Evolutionary conservation across 1,284 basidiomycete species (phyloP), one percentile per base, ranked within the genome.

Genomic region (Marasmius fiardii): DNA sequence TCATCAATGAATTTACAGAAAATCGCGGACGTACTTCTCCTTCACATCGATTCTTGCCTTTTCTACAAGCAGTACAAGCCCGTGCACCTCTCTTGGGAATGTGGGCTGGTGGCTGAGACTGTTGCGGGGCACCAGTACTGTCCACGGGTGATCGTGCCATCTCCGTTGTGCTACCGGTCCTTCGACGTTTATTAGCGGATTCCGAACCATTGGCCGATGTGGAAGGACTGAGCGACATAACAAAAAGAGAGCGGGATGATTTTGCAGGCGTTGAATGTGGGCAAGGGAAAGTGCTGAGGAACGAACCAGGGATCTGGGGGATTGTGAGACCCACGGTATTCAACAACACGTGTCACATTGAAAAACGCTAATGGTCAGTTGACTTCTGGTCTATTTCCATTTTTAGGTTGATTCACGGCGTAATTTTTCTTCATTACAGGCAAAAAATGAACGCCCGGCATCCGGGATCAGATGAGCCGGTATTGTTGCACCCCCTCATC

Each of bases 31-130:
- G 60, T 65, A 88, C 88, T 80, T 93, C 91, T 69, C 89, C 90
- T 77, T 95, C 93, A 68, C 93, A 95, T 67, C 93, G 80, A 75
- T 95, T 95, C 79, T 95, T 95, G 53, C 93, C 92, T 73, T 89
- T 91, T 65, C 92, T 85, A 72, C 92, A 90, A 64, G 85, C 83
- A 31, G 89, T 90, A 71, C 88, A 91, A 57, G 89, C 88, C 62
- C 87, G 77, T 57, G 88, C 86, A 24, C 88, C 89, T 67, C 88
- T 79, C 78, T 91, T 91, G 44, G 88, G 88, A 62, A 90, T 88
- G 69, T 89, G 85, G 28, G 74, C 68, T 21, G 66, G 53, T 44
- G 65, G 44, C 54, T 67, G 63, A 44, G 65, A 61, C 37, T 34
- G 41, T 21, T 64, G 64, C 55, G 56, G 59, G 60, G 67, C 57